Evolutionary conservation across 495 filamentous ascomycete genomes (phyloP), one percentile per base, ranked within the genome.

Genomic region (Penicillium daleae): DNA sequence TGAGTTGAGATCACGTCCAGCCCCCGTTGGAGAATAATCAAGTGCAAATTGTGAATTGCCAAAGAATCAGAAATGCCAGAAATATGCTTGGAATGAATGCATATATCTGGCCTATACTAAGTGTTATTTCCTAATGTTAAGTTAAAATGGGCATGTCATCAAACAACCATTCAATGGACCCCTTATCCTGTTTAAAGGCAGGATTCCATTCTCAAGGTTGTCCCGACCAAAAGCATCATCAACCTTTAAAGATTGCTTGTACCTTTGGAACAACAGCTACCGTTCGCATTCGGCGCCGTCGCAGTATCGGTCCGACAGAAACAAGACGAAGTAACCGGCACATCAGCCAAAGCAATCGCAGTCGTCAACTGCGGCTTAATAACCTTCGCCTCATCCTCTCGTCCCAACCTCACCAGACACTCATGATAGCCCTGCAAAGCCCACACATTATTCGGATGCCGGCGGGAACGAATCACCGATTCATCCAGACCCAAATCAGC

Each of bases 381-480:
- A 26, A 82, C 66, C 15, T 66, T 66, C 0, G 86, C 86, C 63
- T 89, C 86, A 2, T 69, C 78, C 6, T 56, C 63, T 4, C 82
- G 65, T 0, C 83, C 83, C 55, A 89, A 64, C 29, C 76, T 83
- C 15, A 77, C 62, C 57, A 89, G 60, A 66, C 88, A 89, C 73
- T 91, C 87, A 62, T 89, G 79, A 52, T 82, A 85, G 0, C 88
- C 88, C 60, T 89, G 85, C 62, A 91, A 77, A 26, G 87, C 80
- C 87, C 87, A 91, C 2, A 91, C 84, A 64, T 90, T 90, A 46
- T 86, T 87, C 19, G 81, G 84, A 65, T 89, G 87, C 56, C 83
- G 84, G 39, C 81, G 72, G 0, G 86, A 82, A 8, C 87, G 76
- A 4, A 86, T 85, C 4, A 89, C 68, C 3, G 79, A 79, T 13